These are phyloP conservation scores for grape (Vitis vinifera) DNA, from an alignment of 164 flowering plant species.

Conservation along the genomic window ASM3070453v1 NC_081817.1:22401501-22402000, in stretches of 20 bases:
- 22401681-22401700: background rate
- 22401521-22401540: constrained; percentile 83
- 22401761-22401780: background rate
- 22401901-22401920: too few relatives aligned
- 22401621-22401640: background rate
- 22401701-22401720: background rate
- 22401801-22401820: background rate
- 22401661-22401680: background rate
- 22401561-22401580: constrained; percentile 48
- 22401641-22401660: background rate
- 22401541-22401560: constrained; percentile 51
- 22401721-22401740: background rate
- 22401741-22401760: background rate
- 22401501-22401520: constrained; percentile 92
- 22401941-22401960: too few relatives aligned
- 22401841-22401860: too few relatives aligned
- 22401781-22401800: background rate
- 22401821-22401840: background rate
- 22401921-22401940: too few relatives aligned
- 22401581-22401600: constrained; percentile 25
- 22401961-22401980: too few relatives aligned
- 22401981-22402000: too few relatives aligned
- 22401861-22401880: too few relatives aligned
- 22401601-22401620: background rate
- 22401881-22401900: too few relatives aligned